Evolutionary conservation across 257 asterid species (phyloP).

Genomic region (Euphrasia confusa): DNA sequence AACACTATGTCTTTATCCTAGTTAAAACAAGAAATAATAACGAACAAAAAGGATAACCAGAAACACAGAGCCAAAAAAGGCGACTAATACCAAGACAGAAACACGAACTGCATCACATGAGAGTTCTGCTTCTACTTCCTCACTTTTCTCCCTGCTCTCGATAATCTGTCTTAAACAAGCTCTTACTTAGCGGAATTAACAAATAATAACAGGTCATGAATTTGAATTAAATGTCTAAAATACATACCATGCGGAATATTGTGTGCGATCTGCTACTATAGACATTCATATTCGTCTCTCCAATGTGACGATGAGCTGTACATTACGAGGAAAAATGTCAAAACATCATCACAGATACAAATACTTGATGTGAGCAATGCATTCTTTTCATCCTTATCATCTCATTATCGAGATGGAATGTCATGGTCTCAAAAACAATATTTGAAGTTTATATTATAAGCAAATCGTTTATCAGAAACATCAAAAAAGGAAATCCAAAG

Average conservation of each 20-base stretch:
- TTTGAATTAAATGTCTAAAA: conserved; percentile 14
- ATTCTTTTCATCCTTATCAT: conserved; percentile 12
- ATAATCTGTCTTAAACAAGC: conserved; percentile 49
- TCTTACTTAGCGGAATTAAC: conserved; percentile 22
- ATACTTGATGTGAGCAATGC: conserved; percentile 8
- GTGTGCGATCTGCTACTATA: conserved; percentile 97
- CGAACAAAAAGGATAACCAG: conserved; percentile 2
- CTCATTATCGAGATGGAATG: not conserved
- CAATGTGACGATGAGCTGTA: conserved; percentile 95
- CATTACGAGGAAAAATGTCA: conserved; percentile 17
- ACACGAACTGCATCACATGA: conserved; percentile 99
- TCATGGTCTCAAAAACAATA: not conserved
- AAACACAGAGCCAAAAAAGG: not conserved
- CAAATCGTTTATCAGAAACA: conserved; percentile 1
- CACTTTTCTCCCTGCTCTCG: conserved; percentile 88
- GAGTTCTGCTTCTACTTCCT: conserved; percentile 44
- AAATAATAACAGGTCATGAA: conserved; percentile 4
- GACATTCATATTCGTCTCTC: conserved; percentile 95
- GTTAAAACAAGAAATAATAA: conserved; percentile 4
- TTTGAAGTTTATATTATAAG: not conserved
- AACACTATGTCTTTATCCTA: not conserved
- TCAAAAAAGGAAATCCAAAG: not conserved
- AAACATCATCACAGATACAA: conserved; percentile 11
- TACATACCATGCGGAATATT: conserved; percentile 89
- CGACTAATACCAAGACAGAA: conserved; percentile 75